Percentiles rank a stretch among this genome's conserved stretches.
phyloP scores from a whole-genome alignment of 192 early-diverging fungal species.

The Linnemannia schmuckeri region DNA sequence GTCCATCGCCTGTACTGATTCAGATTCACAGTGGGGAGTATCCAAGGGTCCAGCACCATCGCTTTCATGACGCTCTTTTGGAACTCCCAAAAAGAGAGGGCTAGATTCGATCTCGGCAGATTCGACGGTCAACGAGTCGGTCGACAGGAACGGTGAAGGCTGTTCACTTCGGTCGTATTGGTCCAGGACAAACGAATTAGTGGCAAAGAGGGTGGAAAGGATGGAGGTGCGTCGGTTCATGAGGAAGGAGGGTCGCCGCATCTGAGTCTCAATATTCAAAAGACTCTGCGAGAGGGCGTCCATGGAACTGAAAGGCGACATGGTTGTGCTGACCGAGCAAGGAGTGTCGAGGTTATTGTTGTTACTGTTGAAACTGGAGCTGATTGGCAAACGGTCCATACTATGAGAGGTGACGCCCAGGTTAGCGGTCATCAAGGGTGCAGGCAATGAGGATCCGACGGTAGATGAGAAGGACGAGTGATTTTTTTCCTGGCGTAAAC shows the following conservation, averaged over 20 bases:
- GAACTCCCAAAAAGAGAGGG: background rate
- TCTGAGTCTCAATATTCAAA: constrained; percentile 38
- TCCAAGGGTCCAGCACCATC: background rate
- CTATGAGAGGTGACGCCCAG: background rate
- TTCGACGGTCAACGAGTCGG: background rate
- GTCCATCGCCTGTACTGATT: constrained; percentile 13
- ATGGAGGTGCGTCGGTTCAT: constrained; percentile 26
- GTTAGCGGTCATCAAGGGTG: background rate
- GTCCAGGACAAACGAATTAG: background rate
- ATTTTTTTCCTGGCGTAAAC: constrained; percentile 1
- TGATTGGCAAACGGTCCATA: background rate
- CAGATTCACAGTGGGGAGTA: background rate
- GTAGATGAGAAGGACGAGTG: background rate
- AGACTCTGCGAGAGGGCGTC: constrained; percentile 38
- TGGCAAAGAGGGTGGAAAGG: constrained; percentile 27
- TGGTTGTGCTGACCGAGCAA: background rate
- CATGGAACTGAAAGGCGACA: constrained; percentile 2
- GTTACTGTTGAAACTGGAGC: background rate
- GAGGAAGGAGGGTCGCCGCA: constrained; percentile 49
- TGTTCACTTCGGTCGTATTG: background rate
- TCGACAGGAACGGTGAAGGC: background rate
- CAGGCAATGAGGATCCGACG: background rate
- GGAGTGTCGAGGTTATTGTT: background rate
- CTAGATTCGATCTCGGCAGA: background rate
- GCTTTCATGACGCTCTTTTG: background rate